A percentile compares a stretch with the other conserved stretches of the same genome.
Evolutionary conservation across 306 rosid species (phyloP).

Genomic region (Vigna angularis): DNA sequence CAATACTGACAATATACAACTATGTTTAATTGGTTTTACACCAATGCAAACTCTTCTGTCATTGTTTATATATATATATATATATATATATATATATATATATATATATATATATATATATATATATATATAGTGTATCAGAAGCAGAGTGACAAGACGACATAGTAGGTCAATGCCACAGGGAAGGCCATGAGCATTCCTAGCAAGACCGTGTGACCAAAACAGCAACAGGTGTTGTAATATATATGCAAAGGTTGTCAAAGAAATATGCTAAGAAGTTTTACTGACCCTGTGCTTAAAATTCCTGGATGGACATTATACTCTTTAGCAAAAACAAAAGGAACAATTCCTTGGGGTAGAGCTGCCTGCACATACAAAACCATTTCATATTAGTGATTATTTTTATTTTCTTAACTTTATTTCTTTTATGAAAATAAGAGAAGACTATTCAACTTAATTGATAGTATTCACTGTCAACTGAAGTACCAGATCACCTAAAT

Average conservation of each 20-base stretch:
- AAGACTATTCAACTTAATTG: not conserved
- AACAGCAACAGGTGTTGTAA: conserved; percentile 38
- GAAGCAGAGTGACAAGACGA: conserved; percentile 71
- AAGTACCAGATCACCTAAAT: conserved; percentile 63
- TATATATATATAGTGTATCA: conserved; percentile 34
- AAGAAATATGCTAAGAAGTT: conserved; percentile 25
- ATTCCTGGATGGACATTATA: conserved; percentile 80
- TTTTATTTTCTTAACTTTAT: not conserved
- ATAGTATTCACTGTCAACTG: not conserved
- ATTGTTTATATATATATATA: conserved; percentile 1
- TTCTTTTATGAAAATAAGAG: not conserved
- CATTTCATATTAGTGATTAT: conserved; percentile 12
- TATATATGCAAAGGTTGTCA: conserved; percentile 21
- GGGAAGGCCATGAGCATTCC: conserved; percentile 95
- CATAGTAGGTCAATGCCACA: conserved; percentile 76
- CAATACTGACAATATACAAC: conserved; percentile 34
- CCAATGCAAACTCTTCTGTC: conserved; percentile 21
- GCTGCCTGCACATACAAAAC: conserved; percentile 71
- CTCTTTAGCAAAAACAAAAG: conserved; percentile 94
- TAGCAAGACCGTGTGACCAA: conserved; percentile 74
- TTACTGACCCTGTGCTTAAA: conserved; percentile 82
- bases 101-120: no score
- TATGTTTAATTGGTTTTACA: conserved; percentile 27
- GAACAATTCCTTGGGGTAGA: conserved; percentile 96
- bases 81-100: no score